Evolutionary conservation across 1,139 yeast species (phyloP).

Genomic region (Wickerhamiella infanticola): DNA sequence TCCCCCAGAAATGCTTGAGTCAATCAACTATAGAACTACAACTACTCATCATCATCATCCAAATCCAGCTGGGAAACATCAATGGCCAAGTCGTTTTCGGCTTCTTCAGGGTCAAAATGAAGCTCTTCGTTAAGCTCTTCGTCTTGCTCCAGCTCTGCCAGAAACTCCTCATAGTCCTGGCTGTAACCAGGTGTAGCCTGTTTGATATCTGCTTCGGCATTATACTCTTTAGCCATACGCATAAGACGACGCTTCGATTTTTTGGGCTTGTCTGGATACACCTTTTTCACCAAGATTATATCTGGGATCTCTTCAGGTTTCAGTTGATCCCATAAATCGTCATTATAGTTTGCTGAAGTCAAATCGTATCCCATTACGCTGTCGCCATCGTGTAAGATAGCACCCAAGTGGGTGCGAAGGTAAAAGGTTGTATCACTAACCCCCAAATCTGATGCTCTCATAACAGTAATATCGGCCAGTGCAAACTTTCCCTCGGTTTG

Average conservation of each 20-base stretch:
- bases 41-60: background rate
- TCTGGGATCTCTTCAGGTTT: constrained; percentile 52
- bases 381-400: constrained; percentile 90
- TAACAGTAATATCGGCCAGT: constrained; percentile 78
- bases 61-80: background rate
- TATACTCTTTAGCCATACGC: constrained; percentile 96
- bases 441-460: constrained; percentile 76
- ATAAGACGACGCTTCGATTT: constrained; percentile 64
- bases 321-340: constrained; percentile 67
- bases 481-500: constrained; percentile 66
- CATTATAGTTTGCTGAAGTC: constrained; percentile 73
- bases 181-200: constrained; percentile 3
- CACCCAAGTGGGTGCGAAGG: constrained; percentile 86
- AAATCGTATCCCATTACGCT: constrained; percentile 83
- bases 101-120: background rate
- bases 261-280: constrained; percentile 66
- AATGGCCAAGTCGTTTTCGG: background rate
- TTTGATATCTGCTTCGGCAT: constrained; percentile 42
- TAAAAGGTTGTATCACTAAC: constrained; percentile 64
- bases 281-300: constrained; percentile 81
- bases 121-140: constrained; percentile 20
- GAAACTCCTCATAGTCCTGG: constrained; percentile 1
- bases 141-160: constrained; percentile 12
- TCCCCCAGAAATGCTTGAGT: too few species aligned
- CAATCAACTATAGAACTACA: background rate